Base-by-base conservation (phyloP, 2,329 filamentous ascomycete species). In the Thelonectria olida region DNA sequence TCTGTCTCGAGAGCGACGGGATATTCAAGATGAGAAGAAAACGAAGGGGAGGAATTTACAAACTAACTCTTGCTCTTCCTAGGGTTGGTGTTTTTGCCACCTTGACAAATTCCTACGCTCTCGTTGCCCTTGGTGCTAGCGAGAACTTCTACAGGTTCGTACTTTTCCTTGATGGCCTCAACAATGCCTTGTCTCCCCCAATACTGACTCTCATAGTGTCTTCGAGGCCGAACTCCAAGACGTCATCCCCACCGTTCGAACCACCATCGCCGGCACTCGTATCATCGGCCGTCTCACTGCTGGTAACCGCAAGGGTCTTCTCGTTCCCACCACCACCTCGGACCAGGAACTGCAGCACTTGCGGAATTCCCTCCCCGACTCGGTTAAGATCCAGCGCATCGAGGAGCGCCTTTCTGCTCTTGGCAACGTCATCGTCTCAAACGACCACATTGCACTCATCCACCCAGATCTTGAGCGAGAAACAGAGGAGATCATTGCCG, bases 311-410 rank as follows among this genome's bases (percentile, higher is more conserved):
- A 96, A 97, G 79, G 96, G 96, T 72, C 92, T 99, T 65, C 89
- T 99, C 65, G 95, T 99, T 58, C 96, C 96, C 63, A 98, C 95
- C 57, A 93, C 90, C 61, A 98, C 96, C 64, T 97, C 94, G 71
- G 96, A 99, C 81, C 96, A 99, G 84, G 96, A 99, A 84, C 87
- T 99, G 67, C 94, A 97, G 81, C 96, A 99, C 80, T 85, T 99
- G 72, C 91, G 96, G 73, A 98, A 99, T 80, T 93, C 91, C 60
- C 88, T 99, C 68, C 96, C 96, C 38, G 95, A 98, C 77, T 82
- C 83, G 61, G 92, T 99, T 67, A 93, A 94, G 81, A 97, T 99
- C 74, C 94, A 97, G 82, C 90, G 96, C 69, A 97, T 99, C 82
- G 96, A 99, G 84, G 96, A 99, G 85, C 89, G 96, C 41, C 85